Conservation (phyloP, 2,329 filamentous ascomycete species). For the Colletotrichum sp. region DNA sequence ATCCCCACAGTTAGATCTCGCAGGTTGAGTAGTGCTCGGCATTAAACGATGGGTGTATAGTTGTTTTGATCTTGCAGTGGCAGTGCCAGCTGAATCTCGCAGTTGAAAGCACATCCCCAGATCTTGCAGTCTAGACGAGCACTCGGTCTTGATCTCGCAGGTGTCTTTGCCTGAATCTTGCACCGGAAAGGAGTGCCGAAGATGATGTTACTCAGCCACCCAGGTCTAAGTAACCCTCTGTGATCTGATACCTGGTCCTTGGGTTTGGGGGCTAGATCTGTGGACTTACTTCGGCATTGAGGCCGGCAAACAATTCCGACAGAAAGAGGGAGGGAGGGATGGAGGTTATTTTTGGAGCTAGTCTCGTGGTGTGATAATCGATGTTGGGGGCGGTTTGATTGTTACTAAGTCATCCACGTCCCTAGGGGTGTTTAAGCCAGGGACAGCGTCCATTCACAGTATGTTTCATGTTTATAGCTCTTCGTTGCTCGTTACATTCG, state of each 20-base stretch:
- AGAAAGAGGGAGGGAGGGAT: neutral
- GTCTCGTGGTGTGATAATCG: neutral
- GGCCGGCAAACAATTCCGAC: neutral
- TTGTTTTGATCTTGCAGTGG: neutral
- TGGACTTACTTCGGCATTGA: neutral
- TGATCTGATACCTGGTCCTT: neutral
- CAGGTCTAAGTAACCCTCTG: neutral
- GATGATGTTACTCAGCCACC: neutral
- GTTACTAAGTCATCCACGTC: neutral
- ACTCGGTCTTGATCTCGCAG: neutral
- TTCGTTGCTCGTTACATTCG: neutral
- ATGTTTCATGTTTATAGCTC: neutral
- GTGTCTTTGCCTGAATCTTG: neutral
- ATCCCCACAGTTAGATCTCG: neutral
- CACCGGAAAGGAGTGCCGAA: neutral
- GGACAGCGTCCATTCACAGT: neutral
- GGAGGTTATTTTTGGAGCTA: neutral
- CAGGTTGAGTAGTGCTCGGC: neutral
- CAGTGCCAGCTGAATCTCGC: neutral
- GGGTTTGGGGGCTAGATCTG: neutral
- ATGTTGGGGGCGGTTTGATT: neutral
- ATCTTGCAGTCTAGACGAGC: neutral
- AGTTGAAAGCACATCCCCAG: fast-evolving
- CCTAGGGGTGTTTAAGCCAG: neutral
- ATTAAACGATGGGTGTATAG: neutral